phyloP scores from a whole-genome alignment of 345 rosid species.

The rapeseed (Brassica napus) region DNA sequence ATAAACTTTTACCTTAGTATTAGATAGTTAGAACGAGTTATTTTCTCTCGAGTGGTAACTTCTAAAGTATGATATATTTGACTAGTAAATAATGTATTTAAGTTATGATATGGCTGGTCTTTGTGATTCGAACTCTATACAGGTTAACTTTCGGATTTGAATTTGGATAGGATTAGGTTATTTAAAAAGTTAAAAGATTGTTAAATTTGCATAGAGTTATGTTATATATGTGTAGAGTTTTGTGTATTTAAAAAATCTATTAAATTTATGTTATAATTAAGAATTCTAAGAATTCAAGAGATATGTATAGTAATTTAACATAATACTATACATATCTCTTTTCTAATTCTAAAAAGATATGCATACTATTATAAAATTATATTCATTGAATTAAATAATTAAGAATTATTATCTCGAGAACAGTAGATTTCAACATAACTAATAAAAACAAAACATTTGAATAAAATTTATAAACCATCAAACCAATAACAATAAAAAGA shows the following conservation, averaged over 20 bases:
- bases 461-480: neutral
- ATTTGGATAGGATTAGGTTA: neutral
- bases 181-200: neutral
- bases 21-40: neutral
- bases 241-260: neutral
- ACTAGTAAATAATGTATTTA: conserved; percentile 1
- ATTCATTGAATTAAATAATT: no score
- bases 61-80: conserved; percentile 2
- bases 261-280: neutral
- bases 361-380: neutral
- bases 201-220: neutral
- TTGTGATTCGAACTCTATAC: neutral
- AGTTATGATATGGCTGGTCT: neutral
- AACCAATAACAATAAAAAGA: neutral
- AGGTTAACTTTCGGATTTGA: neutral
- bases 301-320: neutral
- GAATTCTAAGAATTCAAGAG: neutral
- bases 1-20: neutral
- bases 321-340: neutral
- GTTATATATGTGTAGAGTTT: neutral
- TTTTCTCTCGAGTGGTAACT: neutral
- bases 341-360: neutral
- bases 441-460: neutral
- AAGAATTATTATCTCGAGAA: neutral
- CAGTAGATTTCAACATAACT: neutral